Conservation (phyloP, 257 asterid species). For the Gardenia jasminoides region DNA sequence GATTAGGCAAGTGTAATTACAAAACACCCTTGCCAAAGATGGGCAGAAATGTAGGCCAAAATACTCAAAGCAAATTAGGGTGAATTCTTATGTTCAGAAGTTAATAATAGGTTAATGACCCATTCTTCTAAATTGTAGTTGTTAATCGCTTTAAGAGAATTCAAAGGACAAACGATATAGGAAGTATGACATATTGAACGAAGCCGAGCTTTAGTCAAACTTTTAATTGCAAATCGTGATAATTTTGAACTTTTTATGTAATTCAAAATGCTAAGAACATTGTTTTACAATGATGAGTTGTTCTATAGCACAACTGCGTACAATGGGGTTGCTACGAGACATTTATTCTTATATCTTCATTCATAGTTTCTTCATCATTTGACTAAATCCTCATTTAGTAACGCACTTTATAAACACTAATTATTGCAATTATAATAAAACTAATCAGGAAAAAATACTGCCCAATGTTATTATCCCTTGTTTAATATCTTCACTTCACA, state of each 20-base stretch:
- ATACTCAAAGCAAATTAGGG: no score
- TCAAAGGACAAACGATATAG: not conserved
- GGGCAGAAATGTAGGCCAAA: not conserved
- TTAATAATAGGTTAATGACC: not conserved
- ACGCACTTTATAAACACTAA: not conserved
- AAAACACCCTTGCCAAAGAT: not conserved
- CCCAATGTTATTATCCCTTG: not conserved
- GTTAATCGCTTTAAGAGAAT: not conserved
- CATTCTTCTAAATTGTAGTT: not conserved
- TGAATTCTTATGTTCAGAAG: not conserved
- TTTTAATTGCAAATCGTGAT: no score
- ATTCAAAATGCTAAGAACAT: no score
- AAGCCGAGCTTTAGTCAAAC: not conserved
- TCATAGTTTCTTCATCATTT: not conserved
- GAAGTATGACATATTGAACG: not conserved
- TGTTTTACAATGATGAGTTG: not conserved
- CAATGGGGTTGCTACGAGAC: not conserved
- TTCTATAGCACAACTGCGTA: not conserved
- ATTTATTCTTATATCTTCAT: no score
- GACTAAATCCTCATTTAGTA: not conserved
- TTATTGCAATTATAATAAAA: not conserved
- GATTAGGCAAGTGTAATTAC: constrained; percentile 14
- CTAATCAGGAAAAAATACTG: no score
- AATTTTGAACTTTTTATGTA: no score
- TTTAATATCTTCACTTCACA: not conserved